phyloP scores from a whole-genome alignment of 345 rosid genomes.

The Ceriops zippeliana region DNA sequence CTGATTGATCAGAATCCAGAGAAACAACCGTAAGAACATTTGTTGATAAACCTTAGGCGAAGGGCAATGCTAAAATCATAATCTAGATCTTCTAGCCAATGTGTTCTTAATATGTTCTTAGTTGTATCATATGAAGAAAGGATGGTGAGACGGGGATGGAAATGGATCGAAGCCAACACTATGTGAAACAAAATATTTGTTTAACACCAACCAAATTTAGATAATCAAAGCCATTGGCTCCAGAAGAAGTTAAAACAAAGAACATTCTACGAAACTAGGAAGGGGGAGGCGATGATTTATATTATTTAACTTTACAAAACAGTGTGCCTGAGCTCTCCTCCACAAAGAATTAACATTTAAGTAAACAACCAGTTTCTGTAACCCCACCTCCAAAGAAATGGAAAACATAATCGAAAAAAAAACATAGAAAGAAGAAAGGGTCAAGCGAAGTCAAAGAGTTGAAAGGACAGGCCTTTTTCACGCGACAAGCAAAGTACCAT shows the following conservation, averaged over 20 bases:
- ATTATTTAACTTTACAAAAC: not conserved
- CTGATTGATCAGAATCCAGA: constrained; percentile 4
- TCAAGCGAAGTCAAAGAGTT: not conserved
- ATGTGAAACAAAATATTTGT: not conserved
- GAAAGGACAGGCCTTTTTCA: constrained; percentile 17
- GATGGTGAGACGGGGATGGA: not conserved
- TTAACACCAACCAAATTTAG: no score
- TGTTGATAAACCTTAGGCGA: not conserved
- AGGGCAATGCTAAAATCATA: not conserved
- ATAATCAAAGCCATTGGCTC: not conserved
- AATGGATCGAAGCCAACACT: not conserved
- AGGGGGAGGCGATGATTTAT: no score
- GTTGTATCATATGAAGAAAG: not conserved
- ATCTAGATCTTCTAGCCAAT: not conserved
- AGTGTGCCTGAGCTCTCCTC: not conserved
- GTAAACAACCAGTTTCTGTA: no score
- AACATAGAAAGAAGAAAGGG: not conserved
- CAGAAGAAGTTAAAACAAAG: not conserved
- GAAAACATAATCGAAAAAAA: no score
- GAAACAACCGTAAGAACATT: not conserved
- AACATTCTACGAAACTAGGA: not conserved
- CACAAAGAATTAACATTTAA: not conserved
- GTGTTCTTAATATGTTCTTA: not conserved
- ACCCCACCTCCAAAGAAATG: no score
- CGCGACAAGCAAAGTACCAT: constrained; percentile 25